phyloP scores from a whole-genome alignment of 306 rosid genomes.

The Pueraria montana region DNA sequence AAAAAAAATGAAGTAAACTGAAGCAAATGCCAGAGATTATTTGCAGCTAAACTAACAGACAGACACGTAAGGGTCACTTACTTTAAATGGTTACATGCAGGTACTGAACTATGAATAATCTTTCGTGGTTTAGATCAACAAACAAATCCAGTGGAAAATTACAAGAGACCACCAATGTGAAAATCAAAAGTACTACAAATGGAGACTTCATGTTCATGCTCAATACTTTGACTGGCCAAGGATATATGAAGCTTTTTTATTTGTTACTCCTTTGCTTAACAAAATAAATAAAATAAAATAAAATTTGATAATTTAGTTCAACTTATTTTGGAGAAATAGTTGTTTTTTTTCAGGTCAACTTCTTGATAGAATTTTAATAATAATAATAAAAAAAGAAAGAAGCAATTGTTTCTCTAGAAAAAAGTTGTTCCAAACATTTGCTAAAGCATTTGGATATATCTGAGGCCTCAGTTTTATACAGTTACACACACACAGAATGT shows the following conservation, averaged over 20 bases:
- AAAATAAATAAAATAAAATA: background rate
- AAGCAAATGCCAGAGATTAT: background rate
- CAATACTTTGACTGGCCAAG: background rate
- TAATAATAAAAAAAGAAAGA: too few relatives aligned
- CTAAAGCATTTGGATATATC: slow-evolving; percentile 36
- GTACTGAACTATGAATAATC: slow-evolving; percentile 9
- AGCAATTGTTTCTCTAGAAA: background rate
- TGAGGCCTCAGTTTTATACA: slow-evolving; percentile 11
- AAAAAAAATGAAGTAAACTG: slow-evolving; percentile 16
- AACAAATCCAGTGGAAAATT: slow-evolving; percentile 15
- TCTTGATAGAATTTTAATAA: background rate
- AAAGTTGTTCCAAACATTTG: background rate
- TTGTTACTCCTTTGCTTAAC: background rate
- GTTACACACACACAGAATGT: background rate
- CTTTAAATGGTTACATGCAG: slow-evolving; percentile 19
- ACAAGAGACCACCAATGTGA: background rate
- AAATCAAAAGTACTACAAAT: slow-evolving; percentile 26
- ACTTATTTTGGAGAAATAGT: background rate
- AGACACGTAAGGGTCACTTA: slow-evolving; percentile 12
- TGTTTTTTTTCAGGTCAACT: background rate
- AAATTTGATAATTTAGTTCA: background rate
- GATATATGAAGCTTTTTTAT: slow-evolving; percentile 7
- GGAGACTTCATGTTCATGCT: background rate
- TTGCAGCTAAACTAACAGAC: slow-evolving; percentile 7
- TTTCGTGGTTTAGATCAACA: slow-evolving; percentile 2